Evolutionary conservation across 768 basidiomycete species (phyloP), one percentile per base, ranked within the genome.

Genomic region (Pulveroboletus frians): DNA sequence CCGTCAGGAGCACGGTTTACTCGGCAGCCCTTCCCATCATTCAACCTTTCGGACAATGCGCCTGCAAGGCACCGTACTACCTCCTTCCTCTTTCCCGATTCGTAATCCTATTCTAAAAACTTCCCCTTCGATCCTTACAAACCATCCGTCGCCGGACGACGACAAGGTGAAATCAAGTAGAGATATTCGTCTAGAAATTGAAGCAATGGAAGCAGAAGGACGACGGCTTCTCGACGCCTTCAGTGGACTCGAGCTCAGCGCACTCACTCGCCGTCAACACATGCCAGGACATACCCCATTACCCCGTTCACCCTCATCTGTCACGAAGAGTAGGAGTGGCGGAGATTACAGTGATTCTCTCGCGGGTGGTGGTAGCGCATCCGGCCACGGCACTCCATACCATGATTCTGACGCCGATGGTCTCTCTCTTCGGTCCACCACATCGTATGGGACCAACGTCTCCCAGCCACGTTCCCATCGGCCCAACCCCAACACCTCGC

Each of bases 141-240:
- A 39, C 38, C 55, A 58, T 70, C 73, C 55, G 59, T 76, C 39
- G 70, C 76, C 43, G 35, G 80, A 81, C 49, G 81, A 84, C 43
- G 79, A 83, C 2, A 73, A 70, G 44, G 66, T 80, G 48, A 76
- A 78, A 50, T 76, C 83, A n/a, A 74, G 78, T 50, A 73, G 76
- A 53, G 76, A 84, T 34, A 81, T 90, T 46, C 79, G 76, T 34
- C 71, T 76, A 39, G 84, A 89, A 57, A 85, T 91, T 37, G 69
- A 76, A 50, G 66, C 73, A 6, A 78, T 91, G 37, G 86, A 89
- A 62, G 80, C 81, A 29, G 88, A 91, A 61, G 80, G 78, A 6
- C 75, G 76, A 52, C 73, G 84, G 42, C 66, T 90, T 39, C 76
- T 88, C 67, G 88, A 90, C 59, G 86, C 87, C 3, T 90, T 90